phyloP scores from a whole-genome alignment of 2,329 filamentous ascomycete species.

The Thielaviopsis euricoi region DNA sequence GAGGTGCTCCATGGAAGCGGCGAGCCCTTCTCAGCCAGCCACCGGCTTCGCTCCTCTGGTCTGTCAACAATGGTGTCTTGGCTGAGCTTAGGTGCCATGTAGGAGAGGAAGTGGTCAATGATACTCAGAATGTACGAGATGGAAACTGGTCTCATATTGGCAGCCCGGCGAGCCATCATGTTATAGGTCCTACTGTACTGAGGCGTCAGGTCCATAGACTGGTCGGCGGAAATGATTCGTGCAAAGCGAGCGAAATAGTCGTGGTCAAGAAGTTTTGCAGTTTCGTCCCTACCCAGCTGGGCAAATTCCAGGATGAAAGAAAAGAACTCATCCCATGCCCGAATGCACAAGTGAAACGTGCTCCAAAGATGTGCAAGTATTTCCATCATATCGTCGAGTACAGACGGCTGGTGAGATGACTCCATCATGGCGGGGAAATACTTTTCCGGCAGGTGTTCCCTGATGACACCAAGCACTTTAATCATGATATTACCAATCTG shows the following conservation, averaged over 20 bases:
- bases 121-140: not conserved
- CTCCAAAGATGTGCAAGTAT: slow-evolving; percentile 43
- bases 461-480: slow-evolving; percentile 34
- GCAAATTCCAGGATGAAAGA: slow-evolving; percentile 52
- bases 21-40: slow-evolving; percentile 17
- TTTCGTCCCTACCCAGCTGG: slow-evolving; percentile 41
- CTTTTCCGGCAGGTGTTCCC: slow-evolving; percentile 26
- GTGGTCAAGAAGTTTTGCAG: slow-evolving; percentile 39
- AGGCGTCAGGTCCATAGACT: slow-evolving; percentile 29
- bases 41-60: slow-evolving; percentile 23
- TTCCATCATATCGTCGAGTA: slow-evolving; percentile 24
- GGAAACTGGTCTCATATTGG: slow-evolving; percentile 11
- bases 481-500: slow-evolving; percentile 36
- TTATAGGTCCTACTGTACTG: slow-evolving; percentile 40
- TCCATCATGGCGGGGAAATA: slow-evolving; percentile 25
- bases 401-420: slow-evolving; percentile 18
- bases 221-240: slow-evolving; percentile 45
- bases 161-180: slow-evolving; percentile 32
- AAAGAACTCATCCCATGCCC: slow-evolving; percentile 66
- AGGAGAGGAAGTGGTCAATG: slow-evolving; percentile 25
- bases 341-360: slow-evolving; percentile 41
- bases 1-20: slow-evolving; percentile 27
- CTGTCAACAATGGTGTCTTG: slow-evolving; percentile 23
- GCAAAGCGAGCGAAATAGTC: slow-evolving; percentile 43
- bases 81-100: slow-evolving; percentile 24